Evolutionary conservation across 2,329 filamentous ascomycete genomes (phyloP), one percentile per base, ranked within the genome.

Genomic region (Fragosphaeria purpurea): DNA sequence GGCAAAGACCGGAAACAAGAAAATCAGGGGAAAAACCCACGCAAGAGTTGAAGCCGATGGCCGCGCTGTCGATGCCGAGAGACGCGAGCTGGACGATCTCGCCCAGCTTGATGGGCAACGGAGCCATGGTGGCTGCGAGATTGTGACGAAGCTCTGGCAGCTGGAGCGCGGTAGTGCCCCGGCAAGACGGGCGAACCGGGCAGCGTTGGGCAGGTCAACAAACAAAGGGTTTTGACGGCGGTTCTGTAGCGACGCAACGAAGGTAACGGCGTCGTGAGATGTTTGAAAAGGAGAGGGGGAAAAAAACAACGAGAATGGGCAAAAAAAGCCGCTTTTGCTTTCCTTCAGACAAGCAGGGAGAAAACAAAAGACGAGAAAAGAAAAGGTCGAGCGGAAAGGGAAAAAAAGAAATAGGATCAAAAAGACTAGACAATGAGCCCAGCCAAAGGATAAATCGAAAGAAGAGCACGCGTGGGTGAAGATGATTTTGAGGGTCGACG

Each of bases 11-110:
- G 22, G 22, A 22, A 22, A 22, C 22, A 22, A 22, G 22, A 22
- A 22, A 22, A 22, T 22, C 22, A 22, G 22, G 41, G 3, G 3
- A 37, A 50, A 9, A 13, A 76, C 82, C 72, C 77, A 90, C 85
- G 75, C 86, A 90, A 67, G 85, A 85, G 70, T 90, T 89, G 76
- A 91, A 93, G 64, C 86, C 84, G 76, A 93, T 90, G 62, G 67
- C 68, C 52, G 59, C 58, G 54, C 60, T 64, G 57, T 65, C 63
- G 50, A 68, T 59, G 52, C 64, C 64, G 44, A 65, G 58, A 57
- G 62, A 64, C 53, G 63, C 64, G 56, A 68, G 66, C 62, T 67
- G 65, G 56, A 67, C 60, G 59, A 68, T 63, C 65, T 69, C 67
- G 61, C 64, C 64, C 62, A 68, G 66, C 60, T 67, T 68, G 62